phyloP scores from a whole-genome alignment of 1,284 basidiomycete species.

The Melampsora medusae region DNA sequence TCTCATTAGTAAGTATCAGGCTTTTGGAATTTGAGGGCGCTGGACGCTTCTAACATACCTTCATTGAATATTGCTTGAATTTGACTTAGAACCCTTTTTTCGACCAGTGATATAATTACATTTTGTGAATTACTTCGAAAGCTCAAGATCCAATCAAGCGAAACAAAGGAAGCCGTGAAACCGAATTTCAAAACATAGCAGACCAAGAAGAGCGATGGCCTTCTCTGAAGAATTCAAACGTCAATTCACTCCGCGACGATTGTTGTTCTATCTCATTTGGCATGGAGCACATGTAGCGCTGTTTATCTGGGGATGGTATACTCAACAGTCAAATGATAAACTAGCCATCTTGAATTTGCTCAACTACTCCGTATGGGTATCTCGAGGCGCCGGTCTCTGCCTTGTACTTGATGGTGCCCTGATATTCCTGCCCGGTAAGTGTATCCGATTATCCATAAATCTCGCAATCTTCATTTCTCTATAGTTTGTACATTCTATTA shows the following conservation, averaged over 20 bases:
- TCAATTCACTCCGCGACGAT: constrained; percentile 24
- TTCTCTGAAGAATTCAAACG: constrained; percentile 3
- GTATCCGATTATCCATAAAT: not conserved
- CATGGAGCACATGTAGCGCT: constrained; percentile 23
- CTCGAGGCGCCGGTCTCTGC: constrained; percentile 34
- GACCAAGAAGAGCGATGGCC: not conserved
- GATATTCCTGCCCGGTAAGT: constrained; percentile 3
- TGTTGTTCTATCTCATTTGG: constrained; percentile 36
- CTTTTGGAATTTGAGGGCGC: too few relatives aligned
- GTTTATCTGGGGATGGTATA: constrained; percentile 36
- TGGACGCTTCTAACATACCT: too few relatives aligned
- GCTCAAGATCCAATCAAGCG: too few relatives aligned
- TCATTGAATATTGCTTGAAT: too few relatives aligned
- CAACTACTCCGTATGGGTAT: constrained; percentile 36
- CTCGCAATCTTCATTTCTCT: too few relatives aligned
- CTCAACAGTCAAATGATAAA: constrained; percentile 17
- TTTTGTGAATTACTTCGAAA: too few relatives aligned
- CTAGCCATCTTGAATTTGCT: constrained; percentile 39
- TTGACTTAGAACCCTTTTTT: too few relatives aligned
- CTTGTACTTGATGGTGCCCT: constrained; percentile 37
- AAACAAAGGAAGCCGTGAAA: too few relatives aligned
- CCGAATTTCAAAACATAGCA: too few relatives aligned
- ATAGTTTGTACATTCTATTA: too few relatives aligned
- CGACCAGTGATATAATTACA: too few relatives aligned
- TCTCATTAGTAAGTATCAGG: too few relatives aligned